Evolutionary conservation across 306 rosid genomes (phyloP), one percentile per base, ranked within the genome.

Genomic region (Phaseolus lunatus): DNA sequence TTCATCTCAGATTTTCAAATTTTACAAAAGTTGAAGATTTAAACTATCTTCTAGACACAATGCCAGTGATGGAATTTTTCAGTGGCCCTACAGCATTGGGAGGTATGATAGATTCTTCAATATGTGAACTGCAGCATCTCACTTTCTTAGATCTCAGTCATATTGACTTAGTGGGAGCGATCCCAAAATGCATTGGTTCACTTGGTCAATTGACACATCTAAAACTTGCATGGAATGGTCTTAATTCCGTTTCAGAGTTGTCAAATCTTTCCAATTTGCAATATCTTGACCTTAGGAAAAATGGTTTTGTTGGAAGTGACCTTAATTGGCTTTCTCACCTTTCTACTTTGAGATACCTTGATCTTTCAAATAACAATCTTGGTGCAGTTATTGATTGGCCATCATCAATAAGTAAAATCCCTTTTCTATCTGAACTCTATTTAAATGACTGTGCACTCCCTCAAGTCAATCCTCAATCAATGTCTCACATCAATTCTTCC

Each of bases 271-370:
- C 83, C 15, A 83, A 58, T 18, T 63, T 78, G 27, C 62, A 48
- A 48, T 14, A 26, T 59, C 73, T 73, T 5, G 14, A 49, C 6
- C 73, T 83, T 10, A 0, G 3, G 1, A 0, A 2, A 0, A 29
- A 57, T 35, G 0, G 0, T 29, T 29, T 74, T 37, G 39, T 8
- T 7, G 7, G 41, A 41, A 23, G 56, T 16, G 49, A 67, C 5
- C 68, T 78, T 74, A 41, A 70, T 20, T 85, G 88, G 84, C 39
- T 79, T 57, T 56, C 80, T 50, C 82, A 24, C 41, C 80, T 82
- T 14, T 72, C 74, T 64, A 64, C 47, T 65, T 50, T 85, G 37
- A 82, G 20, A 22, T 15, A 16, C 48, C 82, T 85, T 67, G 15
- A 12, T 26, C 7, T 82, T 11, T 3, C 49, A 7, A 0, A 0